phyloP scores from a whole-genome alignment of 192 early-diverging fungal species.

The Chytriomyces sp. region DNA sequence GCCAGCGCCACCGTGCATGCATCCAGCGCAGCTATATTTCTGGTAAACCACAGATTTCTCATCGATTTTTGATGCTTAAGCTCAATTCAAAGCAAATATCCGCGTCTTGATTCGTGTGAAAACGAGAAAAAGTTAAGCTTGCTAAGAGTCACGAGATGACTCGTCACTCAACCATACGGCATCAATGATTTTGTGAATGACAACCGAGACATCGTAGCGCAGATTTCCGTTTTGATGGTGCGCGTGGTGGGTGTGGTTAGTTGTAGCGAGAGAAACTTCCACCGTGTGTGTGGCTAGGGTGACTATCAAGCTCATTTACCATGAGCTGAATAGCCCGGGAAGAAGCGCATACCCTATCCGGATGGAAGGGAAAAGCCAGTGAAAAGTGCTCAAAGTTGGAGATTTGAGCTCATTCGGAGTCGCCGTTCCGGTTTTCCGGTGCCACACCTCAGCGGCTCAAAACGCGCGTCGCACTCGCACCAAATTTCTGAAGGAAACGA shows the following conservation, averaged over 20 bases:
- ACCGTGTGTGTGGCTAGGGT: neutral
- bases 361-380: neutral
- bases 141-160: neutral
- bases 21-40: too few relatives aligned
- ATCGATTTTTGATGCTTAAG: too few relatives aligned
- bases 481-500: neutral
- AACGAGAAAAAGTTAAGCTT: neutral
- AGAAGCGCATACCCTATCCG: neutral
- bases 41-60: too few relatives aligned
- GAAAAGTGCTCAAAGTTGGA: neutral
- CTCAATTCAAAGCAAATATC: neutral
- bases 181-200: slow-evolving; percentile 22
- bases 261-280: neutral
- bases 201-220: neutral
- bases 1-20: too few relatives aligned
- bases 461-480: neutral
- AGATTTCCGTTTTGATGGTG: neutral
- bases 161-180: slow-evolving; percentile 25
- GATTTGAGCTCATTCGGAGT: neutral
- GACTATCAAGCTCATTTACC: neutral
- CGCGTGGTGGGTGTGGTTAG: neutral
- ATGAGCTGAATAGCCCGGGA: neutral
- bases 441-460: neutral
- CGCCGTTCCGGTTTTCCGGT: neutral
- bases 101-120: neutral